A percentile compares a stretch with the other conserved stretches of the same genome.
Evolutionary conservation across 345 rosid genomes (phyloP).

Genomic region (Gossypium anomalum): DNA sequence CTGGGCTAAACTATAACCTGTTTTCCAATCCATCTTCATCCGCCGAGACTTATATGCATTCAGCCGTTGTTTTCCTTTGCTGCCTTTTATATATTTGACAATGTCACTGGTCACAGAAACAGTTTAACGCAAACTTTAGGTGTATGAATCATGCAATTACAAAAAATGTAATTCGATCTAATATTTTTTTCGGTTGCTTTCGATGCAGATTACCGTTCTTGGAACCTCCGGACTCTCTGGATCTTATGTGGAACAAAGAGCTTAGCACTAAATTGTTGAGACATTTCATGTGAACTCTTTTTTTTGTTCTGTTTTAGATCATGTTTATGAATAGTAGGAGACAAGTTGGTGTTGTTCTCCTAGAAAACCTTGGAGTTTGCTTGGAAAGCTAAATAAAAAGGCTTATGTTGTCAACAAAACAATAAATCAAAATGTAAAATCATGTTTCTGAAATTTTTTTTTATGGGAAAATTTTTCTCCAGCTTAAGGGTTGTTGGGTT

Average conservation of each 20-base stretch:
- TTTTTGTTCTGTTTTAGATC: background rate
- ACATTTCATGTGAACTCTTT: background rate
- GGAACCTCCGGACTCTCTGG: conserved; percentile 94
- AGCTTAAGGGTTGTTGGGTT: no score
- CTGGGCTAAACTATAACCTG: background rate
- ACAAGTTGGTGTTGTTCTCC: conserved; percentile 4
- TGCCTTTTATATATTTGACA: background rate
- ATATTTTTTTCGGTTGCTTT: background rate
- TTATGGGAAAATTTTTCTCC: no score
- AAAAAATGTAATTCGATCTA: background rate
- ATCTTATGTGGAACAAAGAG: conserved; percentile 82
- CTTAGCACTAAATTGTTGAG: conserved; percentile 21
- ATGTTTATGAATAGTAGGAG: conserved; percentile 12
- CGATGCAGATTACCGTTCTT: conserved; percentile 72
- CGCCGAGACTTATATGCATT: background rate
- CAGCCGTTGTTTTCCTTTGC: background rate
- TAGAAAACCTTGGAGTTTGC: conserved; percentile 11
- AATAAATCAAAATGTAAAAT: conserved; percentile 4
- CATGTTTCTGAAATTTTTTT: background rate
- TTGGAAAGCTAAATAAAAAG: conserved; percentile 20
- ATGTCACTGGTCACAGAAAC: background rate
- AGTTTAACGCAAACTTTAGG: no score
- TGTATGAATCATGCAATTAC: background rate
- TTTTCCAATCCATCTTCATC: background rate
- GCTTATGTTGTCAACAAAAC: conserved; percentile 9